Evolutionary conservation across 345 rosid species (phyloP).

Genomic region (Carallia brachiata): DNA sequence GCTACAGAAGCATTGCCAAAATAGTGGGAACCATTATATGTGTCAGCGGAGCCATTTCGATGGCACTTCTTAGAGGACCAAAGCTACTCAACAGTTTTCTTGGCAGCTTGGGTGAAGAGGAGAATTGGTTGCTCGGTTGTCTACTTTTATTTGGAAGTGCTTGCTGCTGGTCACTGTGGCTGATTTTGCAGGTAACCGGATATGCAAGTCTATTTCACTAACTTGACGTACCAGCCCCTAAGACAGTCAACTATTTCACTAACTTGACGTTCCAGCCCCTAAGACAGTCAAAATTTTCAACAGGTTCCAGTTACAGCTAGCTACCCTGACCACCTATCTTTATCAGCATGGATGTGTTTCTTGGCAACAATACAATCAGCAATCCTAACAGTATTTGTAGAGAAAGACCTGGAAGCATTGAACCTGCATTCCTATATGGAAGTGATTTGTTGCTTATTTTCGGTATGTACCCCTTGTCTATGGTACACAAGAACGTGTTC

Average conservation of each 20-base stretch:
- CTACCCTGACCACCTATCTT: slow-evolving; percentile 55
- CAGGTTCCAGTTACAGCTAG: slow-evolving; percentile 60
- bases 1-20: slow-evolving; percentile 60
- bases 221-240: neutral
- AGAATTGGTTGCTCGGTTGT: slow-evolving; percentile 62
- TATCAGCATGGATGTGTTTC: slow-evolving; percentile 81
- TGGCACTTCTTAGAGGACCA: slow-evolving; percentile 70
- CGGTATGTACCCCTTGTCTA: slow-evolving; percentile 29
- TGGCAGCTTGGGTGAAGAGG: slow-evolving; percentile 18
- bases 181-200: slow-evolving; percentile 59
- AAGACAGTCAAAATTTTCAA: neutral
- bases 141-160: slow-evolving; percentile 52
- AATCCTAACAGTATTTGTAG: slow-evolving; percentile 40
- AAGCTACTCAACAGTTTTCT: slow-evolving; percentile 54
- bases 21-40: slow-evolving; percentile 55
- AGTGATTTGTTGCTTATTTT: slow-evolving; percentile 35
- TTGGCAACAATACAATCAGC: slow-evolving; percentile 57
- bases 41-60: slow-evolving; percentile 59
- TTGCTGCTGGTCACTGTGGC: slow-evolving; percentile 73
- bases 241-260: neutral
- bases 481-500: neutral
- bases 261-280: neutral
- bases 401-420: slow-evolving; percentile 50
- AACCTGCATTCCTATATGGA: slow-evolving; percentile 48
- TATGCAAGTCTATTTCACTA: neutral